Percentiles rank a stretch among this genome's conserved stretches.
phyloP scores from a whole-genome alignment of 257 asterid genomes.

The Gardenia jasminoides region DNA sequence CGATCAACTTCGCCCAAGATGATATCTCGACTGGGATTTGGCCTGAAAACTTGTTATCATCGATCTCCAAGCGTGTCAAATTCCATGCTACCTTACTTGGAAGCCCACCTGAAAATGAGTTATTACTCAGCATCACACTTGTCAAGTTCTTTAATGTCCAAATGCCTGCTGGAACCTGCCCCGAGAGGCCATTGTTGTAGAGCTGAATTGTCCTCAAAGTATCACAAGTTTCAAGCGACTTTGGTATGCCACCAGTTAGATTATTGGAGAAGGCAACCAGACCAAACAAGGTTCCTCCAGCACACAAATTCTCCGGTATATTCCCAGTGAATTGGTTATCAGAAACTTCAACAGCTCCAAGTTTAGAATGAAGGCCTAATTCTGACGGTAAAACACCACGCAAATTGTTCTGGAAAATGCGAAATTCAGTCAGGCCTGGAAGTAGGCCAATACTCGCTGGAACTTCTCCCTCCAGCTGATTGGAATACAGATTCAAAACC shows the following conservation, averaged over 20 bases:
- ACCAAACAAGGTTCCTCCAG: constrained; percentile 52
- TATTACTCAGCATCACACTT: constrained; percentile 56
- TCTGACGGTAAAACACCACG: constrained; percentile 66
- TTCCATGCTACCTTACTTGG: constrained; percentile 57
- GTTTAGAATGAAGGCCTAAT: constrained; percentile 61
- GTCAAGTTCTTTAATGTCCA: constrained; percentile 52
- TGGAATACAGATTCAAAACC: constrained; percentile 41
- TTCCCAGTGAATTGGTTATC: constrained; percentile 60
- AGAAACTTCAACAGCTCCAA: constrained; percentile 63
- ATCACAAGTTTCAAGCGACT: constrained; percentile 52
- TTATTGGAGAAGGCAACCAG: constrained; percentile 59
- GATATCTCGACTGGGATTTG: constrained; percentile 50
- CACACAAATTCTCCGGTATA: constrained; percentile 68
- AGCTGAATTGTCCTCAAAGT: constrained; percentile 56
- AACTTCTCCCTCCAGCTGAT: constrained; percentile 52
- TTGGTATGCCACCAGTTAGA: constrained; percentile 67
- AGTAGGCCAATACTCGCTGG: constrained; percentile 58
- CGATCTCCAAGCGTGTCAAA: constrained; percentile 64
- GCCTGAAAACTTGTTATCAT: constrained; percentile 63
- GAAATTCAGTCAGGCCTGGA: constrained; percentile 42
- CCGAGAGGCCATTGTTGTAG: constrained; percentile 51
- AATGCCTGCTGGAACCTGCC: constrained; percentile 62
- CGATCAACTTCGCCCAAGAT: constrained; percentile 56
- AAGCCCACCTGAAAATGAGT: constrained; percentile 61
- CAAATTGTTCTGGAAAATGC: constrained; percentile 52